Base-by-base conservation (phyloP, 768 basidiomycete species). In the Tremella yokohamensis region DNA sequence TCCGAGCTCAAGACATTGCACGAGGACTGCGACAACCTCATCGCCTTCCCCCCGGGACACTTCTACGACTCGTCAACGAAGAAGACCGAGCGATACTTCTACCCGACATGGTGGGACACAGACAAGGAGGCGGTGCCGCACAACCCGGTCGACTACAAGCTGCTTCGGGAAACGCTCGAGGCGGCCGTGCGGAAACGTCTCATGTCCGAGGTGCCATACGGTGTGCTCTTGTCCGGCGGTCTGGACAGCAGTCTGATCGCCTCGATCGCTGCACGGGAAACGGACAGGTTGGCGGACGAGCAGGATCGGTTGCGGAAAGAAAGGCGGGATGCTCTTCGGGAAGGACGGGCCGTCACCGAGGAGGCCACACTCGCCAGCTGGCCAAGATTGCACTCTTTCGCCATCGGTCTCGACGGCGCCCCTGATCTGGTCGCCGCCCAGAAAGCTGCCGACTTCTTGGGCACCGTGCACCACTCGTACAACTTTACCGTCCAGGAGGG, bases 181-280 rank as follows among this genome's bases (percentile, higher is more conserved):
- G 86, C 83, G 26, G 90, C 96, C 13, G 96, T 99, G 49, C 83
- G 85, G 69, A 99, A 98, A 77, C 83, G 96, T 49, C 79, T 99
- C 18, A 99, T 99, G 96, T 88, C 88, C 26, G 96, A 99, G 78
- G 96, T 98, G 11, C 96, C 96, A 2, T 99, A 93, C 65, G 96
- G 96, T 58, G 96, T 99, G 15, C 82, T 99, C 40, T 83, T 99
- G 57, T 90, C 88, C 61, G 96, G 96, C 48, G 96, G 96, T 19
- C 79, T 99, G 54, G 96, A 99, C 75, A 92, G 89, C 70, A 93
- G 90, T 72, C 79, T 99, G 78, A 97, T 99, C 65, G 96, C 96
- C 12, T 82, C 91, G 18, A 90, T 99, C 70, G 96, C 96, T 7
- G 85, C 90, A 0, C 81, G 94, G 62, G 94, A 97, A 78, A 98